phyloP scores from a whole-genome alignment of 2,329 filamentous ascomycete species.

The Beauveria sp. region DNA sequence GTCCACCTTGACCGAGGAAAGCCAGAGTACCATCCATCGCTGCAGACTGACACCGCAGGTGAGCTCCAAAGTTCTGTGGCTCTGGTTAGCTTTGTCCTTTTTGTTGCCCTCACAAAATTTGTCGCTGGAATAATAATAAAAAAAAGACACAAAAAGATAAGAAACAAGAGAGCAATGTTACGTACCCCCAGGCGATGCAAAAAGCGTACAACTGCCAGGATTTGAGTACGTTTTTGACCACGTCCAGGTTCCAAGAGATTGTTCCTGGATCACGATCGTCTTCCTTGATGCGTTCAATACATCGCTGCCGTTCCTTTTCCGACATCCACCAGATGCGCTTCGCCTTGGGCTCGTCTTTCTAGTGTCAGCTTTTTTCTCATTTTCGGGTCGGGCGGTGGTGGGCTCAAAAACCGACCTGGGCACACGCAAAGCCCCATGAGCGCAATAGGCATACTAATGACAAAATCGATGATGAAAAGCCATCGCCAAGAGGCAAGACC shows the following conservation, averaged over 20 bases:
- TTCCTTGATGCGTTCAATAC: slow-evolving; percentile 2
- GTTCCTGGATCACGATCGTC: slow-evolving; percentile 4
- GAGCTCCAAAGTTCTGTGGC: background rate
- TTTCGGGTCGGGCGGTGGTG: background rate
- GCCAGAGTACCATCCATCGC: slow-evolving; percentile 10
- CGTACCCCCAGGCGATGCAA: background rate
- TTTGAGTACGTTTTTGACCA: background rate
- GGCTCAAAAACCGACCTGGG: background rate
- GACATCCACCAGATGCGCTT: slow-evolving; percentile 11
- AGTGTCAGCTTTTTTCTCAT: background rate
- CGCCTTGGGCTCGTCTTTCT: slow-evolving; percentile 6
- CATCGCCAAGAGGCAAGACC: slow-evolving; percentile 28
- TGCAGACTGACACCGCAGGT: slow-evolving; percentile 3
- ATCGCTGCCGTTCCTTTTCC: background rate
- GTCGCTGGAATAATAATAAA: no score
- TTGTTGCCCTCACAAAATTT: no score
- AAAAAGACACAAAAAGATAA: no score
- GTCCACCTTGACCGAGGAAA: background rate
- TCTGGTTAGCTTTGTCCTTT: background rate
- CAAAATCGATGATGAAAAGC: slow-evolving; percentile 31
- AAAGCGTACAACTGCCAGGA: background rate
- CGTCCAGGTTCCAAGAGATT: background rate
- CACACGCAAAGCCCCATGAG: slow-evolving; percentile 6
- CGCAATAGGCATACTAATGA: slow-evolving; percentile 28
- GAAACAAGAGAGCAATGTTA: background rate